Conservation (phyloP, 1,284 basidiomycete genomes). For the Ceratobasidium sp. region DNA sequence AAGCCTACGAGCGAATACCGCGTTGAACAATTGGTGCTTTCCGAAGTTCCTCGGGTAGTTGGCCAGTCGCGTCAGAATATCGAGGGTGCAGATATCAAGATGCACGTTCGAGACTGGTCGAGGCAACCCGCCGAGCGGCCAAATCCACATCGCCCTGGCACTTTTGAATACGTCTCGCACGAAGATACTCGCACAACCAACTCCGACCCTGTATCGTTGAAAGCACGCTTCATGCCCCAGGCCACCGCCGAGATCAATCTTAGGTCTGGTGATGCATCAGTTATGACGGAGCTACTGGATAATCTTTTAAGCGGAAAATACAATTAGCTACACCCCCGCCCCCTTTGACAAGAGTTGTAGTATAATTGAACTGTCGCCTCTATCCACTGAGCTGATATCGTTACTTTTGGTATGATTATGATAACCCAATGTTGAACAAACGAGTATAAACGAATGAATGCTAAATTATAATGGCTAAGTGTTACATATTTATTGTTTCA, state of each 20-base stretch:
- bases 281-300: conserved; percentile 17
- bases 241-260: no score
- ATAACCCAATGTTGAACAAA: neutral
- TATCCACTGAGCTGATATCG: no score
- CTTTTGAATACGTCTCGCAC: conserved; percentile 56
- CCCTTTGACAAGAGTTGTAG: no score
- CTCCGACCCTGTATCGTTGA: conserved; percentile 12
- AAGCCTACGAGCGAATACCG: conserved; percentile 54
- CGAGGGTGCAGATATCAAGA: conserved; percentile 28
- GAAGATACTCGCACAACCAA: conserved; percentile 26
- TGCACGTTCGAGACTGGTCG: conserved; percentile 31
- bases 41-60: conserved; percentile 56
- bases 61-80: conserved; percentile 45
- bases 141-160: conserved; percentile 55
- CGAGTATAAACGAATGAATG: neutral
- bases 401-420: no score
- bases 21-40: conserved; percentile 51
- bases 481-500: neutral
- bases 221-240: neutral
- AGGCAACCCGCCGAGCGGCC: neutral
- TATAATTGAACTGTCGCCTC: no score
- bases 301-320: conserved; percentile 8
- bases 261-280: neutral
- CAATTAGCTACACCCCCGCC: no score
- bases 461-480: conserved; percentile 6